Percentiles rank a stretch among this genome's conserved stretches.
Conservation (phyloP, 345 rosid genomes). For the Barbarea vulgaris region DNA sequence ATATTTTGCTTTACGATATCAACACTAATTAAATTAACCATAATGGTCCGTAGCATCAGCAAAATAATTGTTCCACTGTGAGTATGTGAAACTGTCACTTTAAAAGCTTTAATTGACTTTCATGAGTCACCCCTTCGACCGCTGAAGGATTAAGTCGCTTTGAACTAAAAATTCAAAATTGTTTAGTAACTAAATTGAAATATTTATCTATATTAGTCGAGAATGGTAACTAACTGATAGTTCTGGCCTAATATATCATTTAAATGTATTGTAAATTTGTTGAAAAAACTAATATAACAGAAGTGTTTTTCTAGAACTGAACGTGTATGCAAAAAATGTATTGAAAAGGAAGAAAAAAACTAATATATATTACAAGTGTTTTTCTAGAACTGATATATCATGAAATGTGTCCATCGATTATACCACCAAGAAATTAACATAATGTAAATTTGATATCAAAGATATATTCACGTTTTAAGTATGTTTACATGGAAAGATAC, state of each 20-base stretch:
- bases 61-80: slow-evolving; percentile 10
- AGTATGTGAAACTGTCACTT: neutral
- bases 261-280: too few relatives aligned
- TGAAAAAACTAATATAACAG: too few relatives aligned
- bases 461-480: neutral
- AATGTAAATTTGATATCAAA: too few relatives aligned
- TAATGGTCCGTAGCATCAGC: slow-evolving; percentile 8
- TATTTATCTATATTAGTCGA: neutral
- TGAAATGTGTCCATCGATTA: neutral
- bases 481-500: neutral
- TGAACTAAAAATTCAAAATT: neutral
- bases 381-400: neutral
- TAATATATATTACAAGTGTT: neutral
- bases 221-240: neutral
- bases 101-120: neutral
- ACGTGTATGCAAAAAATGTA: neutral
- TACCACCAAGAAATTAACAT: neutral
- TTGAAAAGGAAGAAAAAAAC: neutral
- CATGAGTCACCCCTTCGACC: neutral
- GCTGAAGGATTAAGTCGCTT: neutral
- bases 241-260: neutral
- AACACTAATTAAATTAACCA: neutral
- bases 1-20: neutral
- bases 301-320: too few relatives aligned
- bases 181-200: neutral